phyloP scores from a whole-genome alignment of 2,329 filamentous ascomycete species.

The Ampelomyces quisqualis region DNA sequence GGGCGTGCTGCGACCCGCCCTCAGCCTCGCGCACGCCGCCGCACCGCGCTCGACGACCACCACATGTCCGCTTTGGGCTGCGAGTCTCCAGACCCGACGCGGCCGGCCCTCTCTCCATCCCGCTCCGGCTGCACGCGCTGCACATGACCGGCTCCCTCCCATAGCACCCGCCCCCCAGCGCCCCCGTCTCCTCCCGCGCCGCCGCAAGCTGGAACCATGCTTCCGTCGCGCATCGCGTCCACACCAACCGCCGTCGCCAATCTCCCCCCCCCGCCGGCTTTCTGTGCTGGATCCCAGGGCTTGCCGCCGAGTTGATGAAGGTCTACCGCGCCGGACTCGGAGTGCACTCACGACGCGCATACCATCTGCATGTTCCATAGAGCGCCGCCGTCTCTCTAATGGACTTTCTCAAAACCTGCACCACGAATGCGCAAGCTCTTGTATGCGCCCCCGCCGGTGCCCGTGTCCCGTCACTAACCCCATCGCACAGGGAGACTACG shows the following conservation, averaged over 20 bases:
- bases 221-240: slow-evolving; percentile 20
- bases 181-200: slow-evolving; percentile 4
- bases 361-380: slow-evolving; percentile 44
- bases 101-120: neutral
- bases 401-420: slow-evolving; percentile 43
- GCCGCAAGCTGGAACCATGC: slow-evolving; percentile 33
- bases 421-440: slow-evolving; percentile 44
- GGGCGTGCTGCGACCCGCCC: slow-evolving; percentile 6
- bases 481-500: slow-evolving; percentile 38
- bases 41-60: neutral
- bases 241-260: too few species aligned
- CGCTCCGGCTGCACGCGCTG: neutral
- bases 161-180: neutral
- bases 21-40: slow-evolving; percentile 4
- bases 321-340: slow-evolving; percentile 36
- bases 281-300: too few species aligned
- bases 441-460: slow-evolving; percentile 21
- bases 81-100: neutral
- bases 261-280: too few species aligned
- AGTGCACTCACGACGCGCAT: slow-evolving; percentile 39
- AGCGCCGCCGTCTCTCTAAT: slow-evolving; percentile 37
- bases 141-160: neutral
- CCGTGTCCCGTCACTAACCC: too few species aligned
- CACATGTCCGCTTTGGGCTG: slow-evolving; percentile 1
- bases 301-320: slow-evolving; percentile 40